A percentile compares a stretch with the other conserved stretches of the same genome.
phyloP scores from a whole-genome alignment of 805 yeast genomes.

The Kazachstania martiniae region DNA sequence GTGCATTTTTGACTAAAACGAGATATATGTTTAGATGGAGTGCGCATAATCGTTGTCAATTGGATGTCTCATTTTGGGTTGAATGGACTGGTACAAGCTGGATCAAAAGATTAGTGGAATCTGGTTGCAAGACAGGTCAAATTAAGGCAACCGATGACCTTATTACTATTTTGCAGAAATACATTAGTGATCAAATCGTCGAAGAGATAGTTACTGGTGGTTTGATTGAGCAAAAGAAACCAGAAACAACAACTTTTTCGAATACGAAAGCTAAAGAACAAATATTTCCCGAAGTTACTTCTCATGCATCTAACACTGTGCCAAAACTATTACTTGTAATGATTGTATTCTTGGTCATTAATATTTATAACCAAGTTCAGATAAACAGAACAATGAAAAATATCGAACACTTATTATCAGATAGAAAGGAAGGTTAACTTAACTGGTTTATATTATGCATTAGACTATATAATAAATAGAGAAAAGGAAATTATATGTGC shows the following conservation, averaged over 20 bases:
- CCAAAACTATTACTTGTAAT: background rate
- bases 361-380: background rate
- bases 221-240: background rate
- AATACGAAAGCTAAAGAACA: too few species aligned
- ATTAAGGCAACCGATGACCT: conserved; percentile 46
- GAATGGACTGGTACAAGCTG: conserved; percentile 90
- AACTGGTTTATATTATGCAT: too few species aligned
- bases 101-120: conserved; percentile 84
- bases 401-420: too few species aligned
- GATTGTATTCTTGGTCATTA: too few species aligned
- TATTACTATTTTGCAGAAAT: conserved; percentile 18
- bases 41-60: conserved; percentile 42
- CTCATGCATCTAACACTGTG: too few species aligned
- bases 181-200: too few species aligned
- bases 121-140: conserved; percentile 76
- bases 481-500: too few species aligned
- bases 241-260: too few species aligned
- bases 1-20: conserved; percentile 64
- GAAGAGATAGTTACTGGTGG: background rate
- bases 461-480: background rate
- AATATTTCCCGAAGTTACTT: too few species aligned
- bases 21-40: conserved; percentile 71
- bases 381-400: too few species aligned
- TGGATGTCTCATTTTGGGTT: conserved; percentile 60
- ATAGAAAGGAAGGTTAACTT: too few species aligned